A percentile compares a stretch with the other conserved stretches of the same genome.
These are phyloP conservation scores for Lepidium sativum DNA, from an alignment of 345 rosid genomes.

Conservation along the genomic window DNA sequence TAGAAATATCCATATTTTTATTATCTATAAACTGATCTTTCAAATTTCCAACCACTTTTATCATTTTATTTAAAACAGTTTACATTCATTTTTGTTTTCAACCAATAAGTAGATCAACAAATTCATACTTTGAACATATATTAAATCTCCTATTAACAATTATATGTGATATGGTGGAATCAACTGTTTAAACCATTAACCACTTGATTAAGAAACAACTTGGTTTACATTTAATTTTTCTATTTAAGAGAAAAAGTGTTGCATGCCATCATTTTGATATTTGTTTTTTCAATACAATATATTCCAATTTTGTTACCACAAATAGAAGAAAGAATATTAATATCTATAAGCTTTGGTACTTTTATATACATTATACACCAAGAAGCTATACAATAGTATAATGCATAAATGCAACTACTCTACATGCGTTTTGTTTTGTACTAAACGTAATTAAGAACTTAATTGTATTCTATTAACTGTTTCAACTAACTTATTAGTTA, in stretches of 20 bases:
- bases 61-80: neutral
- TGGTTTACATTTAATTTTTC: too few relatives aligned
- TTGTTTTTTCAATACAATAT: neutral
- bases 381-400: neutral
- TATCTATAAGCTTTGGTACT: neutral
- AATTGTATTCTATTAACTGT: neutral
- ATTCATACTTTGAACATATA: too few relatives aligned
- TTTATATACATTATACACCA: slow-evolving; percentile 12
- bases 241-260: too few relatives aligned
- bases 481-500: neutral
- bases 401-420: slow-evolving; percentile 1
- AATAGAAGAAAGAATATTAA: neutral
- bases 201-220: too few relatives aligned
- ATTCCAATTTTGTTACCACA: neutral
- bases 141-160: too few relatives aligned
- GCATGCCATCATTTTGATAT: neutral
- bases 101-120: too few relatives aligned
- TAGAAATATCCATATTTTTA: neutral
- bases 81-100: too few relatives aligned
- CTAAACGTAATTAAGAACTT: slow-evolving; percentile 9
- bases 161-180: too few relatives aligned
- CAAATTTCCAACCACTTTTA: neutral
- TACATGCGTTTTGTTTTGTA: neutral
- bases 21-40: neutral
- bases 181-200: too few relatives aligned